A percentile compares a stretch with the other conserved stretches of the same genome.
phyloP scores from a whole-genome alignment of 352 stramenopile species.

The Globisporangium radiosum region DNA sequence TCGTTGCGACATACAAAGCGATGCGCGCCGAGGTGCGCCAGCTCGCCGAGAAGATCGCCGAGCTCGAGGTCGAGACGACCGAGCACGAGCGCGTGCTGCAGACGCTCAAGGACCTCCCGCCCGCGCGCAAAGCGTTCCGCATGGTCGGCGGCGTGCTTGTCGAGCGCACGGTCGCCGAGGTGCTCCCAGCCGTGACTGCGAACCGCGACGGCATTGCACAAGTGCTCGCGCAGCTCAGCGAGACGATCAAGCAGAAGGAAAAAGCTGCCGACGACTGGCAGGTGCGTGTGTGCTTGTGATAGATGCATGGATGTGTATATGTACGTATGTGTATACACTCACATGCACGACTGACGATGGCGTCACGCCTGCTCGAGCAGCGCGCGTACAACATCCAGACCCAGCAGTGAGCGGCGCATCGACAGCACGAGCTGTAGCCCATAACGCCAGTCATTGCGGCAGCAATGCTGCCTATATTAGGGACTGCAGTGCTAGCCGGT shows the following conservation, averaged over 20 bases:
- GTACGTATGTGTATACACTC: background rate
- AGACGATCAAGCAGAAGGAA: constrained; percentile 83
- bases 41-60: constrained; percentile 78
- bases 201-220: constrained; percentile 80
- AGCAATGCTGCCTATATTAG: constrained; percentile 1
- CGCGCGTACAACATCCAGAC: constrained; percentile 84
- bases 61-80: constrained; percentile 77
- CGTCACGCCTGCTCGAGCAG: constrained; percentile 16
- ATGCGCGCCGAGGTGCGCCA: constrained; percentile 79
- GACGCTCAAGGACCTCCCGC: constrained; percentile 67
- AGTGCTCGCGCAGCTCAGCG: constrained; percentile 66
- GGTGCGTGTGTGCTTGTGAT: constrained; percentile 18
- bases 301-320: background rate
- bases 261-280: constrained; percentile 76
- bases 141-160: constrained; percentile 96
- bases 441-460: background rate
- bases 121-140: constrained; percentile 88
- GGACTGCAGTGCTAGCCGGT: no score
- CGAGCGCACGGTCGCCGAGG: constrained; percentile 94
- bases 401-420: constrained; percentile 42
- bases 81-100: constrained; percentile 84
- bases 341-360: background rate
- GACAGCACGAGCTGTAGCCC: background rate
- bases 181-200: constrained; percentile 88
- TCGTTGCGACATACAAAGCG: constrained; percentile 83